phyloP scores from a whole-genome alignment of 805 yeast species.

The Candida awuae region DNA sequence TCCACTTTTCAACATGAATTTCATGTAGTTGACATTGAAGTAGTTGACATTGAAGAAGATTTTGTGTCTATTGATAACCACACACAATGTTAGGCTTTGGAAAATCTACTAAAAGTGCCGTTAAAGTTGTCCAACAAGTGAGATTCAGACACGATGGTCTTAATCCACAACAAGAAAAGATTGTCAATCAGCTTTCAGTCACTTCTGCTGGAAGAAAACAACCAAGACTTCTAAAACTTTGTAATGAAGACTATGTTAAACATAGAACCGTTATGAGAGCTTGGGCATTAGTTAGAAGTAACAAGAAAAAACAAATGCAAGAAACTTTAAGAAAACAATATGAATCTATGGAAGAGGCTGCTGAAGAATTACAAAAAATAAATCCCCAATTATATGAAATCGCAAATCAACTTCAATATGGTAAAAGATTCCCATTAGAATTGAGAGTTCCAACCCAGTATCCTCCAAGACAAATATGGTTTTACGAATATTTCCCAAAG shows the following conservation, averaged over 20 bases:
- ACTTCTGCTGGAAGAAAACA: slow-evolving; percentile 81
- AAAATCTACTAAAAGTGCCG: not conserved
- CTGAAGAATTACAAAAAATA: slow-evolving; percentile 52
- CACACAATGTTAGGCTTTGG: slow-evolving; percentile 3
- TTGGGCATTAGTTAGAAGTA: slow-evolving; percentile 60
- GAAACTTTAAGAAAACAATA: slow-evolving; percentile 51
- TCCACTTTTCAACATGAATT: not conserved
- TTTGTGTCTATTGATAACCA: too few relatives aligned
- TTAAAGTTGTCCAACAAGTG: slow-evolving; percentile 31
- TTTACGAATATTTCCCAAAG: slow-evolving; percentile 38
- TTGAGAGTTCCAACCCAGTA: slow-evolving; percentile 81
- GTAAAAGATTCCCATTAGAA: slow-evolving; percentile 71
- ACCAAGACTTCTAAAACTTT: slow-evolving; percentile 70
- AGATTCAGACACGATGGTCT: slow-evolving; percentile 29
- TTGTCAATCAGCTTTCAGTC: slow-evolving; percentile 59
- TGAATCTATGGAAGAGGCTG: slow-evolving; percentile 57
- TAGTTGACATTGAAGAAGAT: too few relatives aligned
- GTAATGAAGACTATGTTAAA: slow-evolving; percentile 74
- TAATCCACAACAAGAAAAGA: slow-evolving; percentile 25
- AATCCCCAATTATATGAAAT: slow-evolving; percentile 49
- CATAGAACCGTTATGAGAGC: slow-evolving; percentile 79
- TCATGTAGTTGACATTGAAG: too few relatives aligned
- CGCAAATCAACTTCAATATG: slow-evolving; percentile 51
- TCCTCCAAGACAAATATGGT: slow-evolving; percentile 82
- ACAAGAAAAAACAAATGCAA: slow-evolving; percentile 37